Percentiles rank a stretch among this genome's conserved stretches.
Evolutionary conservation across 768 basidiomycete genomes (phyloP).

Genomic region (Boletus barrowsii): DNA sequence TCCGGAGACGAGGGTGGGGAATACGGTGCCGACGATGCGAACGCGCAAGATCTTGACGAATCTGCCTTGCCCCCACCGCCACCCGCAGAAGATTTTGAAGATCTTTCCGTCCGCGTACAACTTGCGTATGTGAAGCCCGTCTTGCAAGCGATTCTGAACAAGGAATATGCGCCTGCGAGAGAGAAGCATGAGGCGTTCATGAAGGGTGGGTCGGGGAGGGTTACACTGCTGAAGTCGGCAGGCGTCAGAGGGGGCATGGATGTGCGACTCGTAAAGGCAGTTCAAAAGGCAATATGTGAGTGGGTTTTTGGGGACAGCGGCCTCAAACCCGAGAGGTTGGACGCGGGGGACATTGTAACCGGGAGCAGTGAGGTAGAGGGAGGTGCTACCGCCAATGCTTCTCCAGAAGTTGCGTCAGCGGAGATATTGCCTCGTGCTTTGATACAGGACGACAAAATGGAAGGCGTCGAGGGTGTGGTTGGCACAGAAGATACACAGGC

Average conservation of each 20-base stretch:
- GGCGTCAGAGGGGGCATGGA: slow-evolving; percentile 39
- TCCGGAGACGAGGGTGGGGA: slow-evolving; percentile 31
- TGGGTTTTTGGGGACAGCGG: slow-evolving; percentile 26
- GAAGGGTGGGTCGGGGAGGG: slow-evolving; percentile 50
- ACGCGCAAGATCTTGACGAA: slow-evolving; percentile 17
- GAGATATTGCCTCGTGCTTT: not conserved
- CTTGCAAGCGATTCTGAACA: slow-evolving; percentile 55
- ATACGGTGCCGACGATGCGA: slow-evolving; percentile 30
- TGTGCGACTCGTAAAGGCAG: slow-evolving; percentile 36
- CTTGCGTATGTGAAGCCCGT: slow-evolving; percentile 66
- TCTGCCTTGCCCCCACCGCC: slow-evolving; percentile 35
- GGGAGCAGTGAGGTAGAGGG: not conserved
- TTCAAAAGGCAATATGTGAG: slow-evolving; percentile 30
- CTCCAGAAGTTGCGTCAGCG: not conserved
- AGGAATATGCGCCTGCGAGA: slow-evolving; percentile 51
- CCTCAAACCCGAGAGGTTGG: slow-evolving; percentile 10
- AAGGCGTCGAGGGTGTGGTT: slow-evolving; percentile 12
- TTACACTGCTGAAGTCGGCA: slow-evolving; percentile 29
- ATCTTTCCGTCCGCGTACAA: slow-evolving; percentile 53
- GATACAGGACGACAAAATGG: slow-evolving; percentile 15
- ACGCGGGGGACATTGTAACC: not conserved
- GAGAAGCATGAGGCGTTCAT: slow-evolving; percentile 53
- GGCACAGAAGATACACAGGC: not conserved
- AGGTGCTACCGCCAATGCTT: not conserved
- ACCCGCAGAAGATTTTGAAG: slow-evolving; percentile 45